Percentiles rank a stretch among this genome's conserved stretches.
phyloP scores from a whole-genome alignment of 179 eudicot species.

The Silene vulgaris region DNA sequence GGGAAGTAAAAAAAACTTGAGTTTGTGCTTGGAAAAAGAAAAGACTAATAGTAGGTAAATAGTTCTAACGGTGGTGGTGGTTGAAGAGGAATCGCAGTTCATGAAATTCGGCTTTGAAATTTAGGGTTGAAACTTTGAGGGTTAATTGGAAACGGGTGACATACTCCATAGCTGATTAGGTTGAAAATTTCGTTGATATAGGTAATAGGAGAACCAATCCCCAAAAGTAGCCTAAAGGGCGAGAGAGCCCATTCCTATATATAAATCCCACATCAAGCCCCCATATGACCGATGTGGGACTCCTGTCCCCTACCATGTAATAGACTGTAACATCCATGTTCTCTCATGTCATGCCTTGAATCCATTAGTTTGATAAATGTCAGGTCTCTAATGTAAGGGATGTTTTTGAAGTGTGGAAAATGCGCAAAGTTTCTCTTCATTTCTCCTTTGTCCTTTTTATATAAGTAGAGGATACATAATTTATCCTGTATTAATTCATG shows the following conservation, averaged over 20 bases:
- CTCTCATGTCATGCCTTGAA: not conserved
- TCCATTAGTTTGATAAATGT: not conserved
- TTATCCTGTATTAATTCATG: constrained; percentile 5
- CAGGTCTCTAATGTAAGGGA: not conserved
- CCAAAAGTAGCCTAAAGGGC: too few relatives aligned
- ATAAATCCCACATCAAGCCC: too few relatives aligned
- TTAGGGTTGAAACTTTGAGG: not conserved
- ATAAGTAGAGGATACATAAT: not conserved
- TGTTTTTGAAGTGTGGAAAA: not conserved
- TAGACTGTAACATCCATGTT: not conserved
- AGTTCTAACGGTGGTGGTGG: not conserved
- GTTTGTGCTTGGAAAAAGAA: too few relatives aligned
- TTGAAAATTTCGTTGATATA: not conserved
- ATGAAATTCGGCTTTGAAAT: not conserved
- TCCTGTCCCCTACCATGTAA: too few relatives aligned
- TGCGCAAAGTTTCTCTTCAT: not conserved
- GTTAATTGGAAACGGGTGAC: not conserved
- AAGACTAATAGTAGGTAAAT: too few relatives aligned
- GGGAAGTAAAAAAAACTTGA: not conserved
- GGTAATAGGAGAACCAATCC: too few relatives aligned
- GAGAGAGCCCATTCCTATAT: too few relatives aligned
- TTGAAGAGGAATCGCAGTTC: not conserved
- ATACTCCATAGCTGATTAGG: not conserved
- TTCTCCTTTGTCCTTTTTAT: not conserved
- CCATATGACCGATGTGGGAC: too few relatives aligned